Conservation (phyloP, 2,329 filamentous ascomycete genomes). For the Trichoderma koningiopsis region DNA sequence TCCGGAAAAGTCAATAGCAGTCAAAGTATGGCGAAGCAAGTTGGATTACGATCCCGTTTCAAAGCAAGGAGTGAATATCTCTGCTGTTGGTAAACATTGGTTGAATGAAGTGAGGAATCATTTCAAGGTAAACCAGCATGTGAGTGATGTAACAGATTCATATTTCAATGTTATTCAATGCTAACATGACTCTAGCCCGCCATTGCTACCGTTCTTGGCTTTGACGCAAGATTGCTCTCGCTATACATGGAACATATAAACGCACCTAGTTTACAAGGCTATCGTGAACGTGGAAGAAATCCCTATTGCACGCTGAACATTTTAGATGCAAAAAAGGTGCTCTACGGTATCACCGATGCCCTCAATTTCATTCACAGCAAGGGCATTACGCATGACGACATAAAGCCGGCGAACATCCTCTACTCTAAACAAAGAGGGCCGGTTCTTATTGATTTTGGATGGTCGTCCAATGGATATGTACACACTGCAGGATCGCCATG, state of each 20-base stretch:
- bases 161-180: background rate
- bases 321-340: background rate
- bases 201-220: background rate
- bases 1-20: background rate
- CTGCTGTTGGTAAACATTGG: background rate
- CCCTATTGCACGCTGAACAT: background rate
- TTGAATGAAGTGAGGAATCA: background rate
- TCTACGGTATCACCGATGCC: conserved; percentile 30
- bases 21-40: conserved; percentile 1
- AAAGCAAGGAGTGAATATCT: background rate
- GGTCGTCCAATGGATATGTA: background rate
- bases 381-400: conserved; percentile 28
- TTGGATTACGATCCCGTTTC: background rate
- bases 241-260: background rate
- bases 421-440: conserved; percentile 26
- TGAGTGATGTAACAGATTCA: background rate
- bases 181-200: background rate
- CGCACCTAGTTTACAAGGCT: background rate
- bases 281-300: background rate
- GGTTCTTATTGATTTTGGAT: conserved; percentile 20
- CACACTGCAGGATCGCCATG: background rate
- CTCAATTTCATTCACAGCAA: conserved; percentile 23
- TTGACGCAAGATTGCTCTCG: background rate
- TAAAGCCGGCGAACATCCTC: conserved; percentile 28
- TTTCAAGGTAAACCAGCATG: background rate